Evolutionary conservation across 305 asterid species (phyloP).

Genomic region (Ruellia speciosa): DNA sequence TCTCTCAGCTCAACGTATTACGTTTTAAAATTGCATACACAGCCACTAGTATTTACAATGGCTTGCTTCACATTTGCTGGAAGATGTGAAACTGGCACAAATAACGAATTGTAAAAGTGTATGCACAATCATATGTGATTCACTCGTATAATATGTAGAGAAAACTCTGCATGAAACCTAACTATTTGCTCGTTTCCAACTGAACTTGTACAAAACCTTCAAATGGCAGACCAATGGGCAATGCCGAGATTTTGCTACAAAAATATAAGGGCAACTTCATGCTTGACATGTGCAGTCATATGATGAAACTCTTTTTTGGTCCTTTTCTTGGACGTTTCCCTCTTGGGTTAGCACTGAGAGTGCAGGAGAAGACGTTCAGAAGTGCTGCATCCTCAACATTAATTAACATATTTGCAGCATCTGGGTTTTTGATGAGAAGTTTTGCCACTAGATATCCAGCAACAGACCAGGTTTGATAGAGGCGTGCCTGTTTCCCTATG

Average conservation of each 20-base stretch:
- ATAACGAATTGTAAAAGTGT: neutral
- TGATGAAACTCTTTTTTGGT: slow-evolving; percentile 49
- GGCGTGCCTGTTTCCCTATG: slow-evolving; percentile 82
- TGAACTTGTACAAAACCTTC: neutral
- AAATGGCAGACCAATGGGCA: neutral
- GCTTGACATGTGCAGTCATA: slow-evolving; percentile 29
- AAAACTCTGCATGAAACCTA: neutral
- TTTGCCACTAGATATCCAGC: slow-evolving; percentile 90
- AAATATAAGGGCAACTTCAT: slow-evolving; percentile 1
- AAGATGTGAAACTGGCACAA: neutral
- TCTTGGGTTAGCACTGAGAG: slow-evolving; percentile 57
- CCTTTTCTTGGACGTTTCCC: slow-evolving; percentile 56
- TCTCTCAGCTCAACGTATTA: neutral
- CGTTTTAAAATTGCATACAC: neutral
- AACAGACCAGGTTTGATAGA: slow-evolving; percentile 83
- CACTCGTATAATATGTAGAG: neutral
- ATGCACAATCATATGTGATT: neutral
- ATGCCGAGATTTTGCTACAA: neutral
- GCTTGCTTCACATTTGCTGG: neutral
- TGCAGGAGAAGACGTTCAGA: slow-evolving; percentile 51
- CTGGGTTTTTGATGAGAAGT: slow-evolving; percentile 64
- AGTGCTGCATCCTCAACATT: slow-evolving; percentile 70
- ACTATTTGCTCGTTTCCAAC: neutral
- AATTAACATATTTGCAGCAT: slow-evolving; percentile 61
- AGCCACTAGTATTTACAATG: neutral